Conservation (phyloP, 2,329 filamentous ascomycete genomes). For the Fusarium pilosicola region DNA sequence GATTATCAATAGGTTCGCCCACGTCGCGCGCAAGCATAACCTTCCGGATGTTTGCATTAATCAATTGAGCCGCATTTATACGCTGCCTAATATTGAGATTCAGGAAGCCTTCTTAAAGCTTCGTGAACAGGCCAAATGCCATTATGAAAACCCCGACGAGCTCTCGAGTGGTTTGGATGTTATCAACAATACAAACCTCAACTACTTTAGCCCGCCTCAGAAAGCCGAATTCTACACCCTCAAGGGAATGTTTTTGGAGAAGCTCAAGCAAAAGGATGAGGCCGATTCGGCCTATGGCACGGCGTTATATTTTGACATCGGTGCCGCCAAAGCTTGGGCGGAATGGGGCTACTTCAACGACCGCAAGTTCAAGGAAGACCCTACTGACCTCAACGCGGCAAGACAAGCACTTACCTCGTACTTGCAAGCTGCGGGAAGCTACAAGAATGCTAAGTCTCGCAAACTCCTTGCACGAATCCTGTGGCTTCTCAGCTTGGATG, state of each 20-base stretch:
- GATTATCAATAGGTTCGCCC: conserved; percentile 99
- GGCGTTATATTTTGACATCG: conserved; percentile 94
- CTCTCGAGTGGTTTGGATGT: conserved; percentile 94
- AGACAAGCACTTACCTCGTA: conserved; percentile 96
- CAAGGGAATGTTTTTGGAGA: conserved; percentile 99
- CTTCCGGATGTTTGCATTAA: conserved; percentile 97
- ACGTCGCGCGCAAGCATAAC: conserved; percentile 96
- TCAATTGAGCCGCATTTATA: conserved; percentile 97
- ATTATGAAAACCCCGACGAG: conserved; percentile 95
- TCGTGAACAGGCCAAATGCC: conserved; percentile 97
- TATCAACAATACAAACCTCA: conserved; percentile 99
- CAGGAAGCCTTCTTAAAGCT: conserved; percentile 98
- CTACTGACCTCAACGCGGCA: conserved; percentile 81
- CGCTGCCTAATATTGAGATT: conserved; percentile 98
- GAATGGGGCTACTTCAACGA: conserved; percentile 99
- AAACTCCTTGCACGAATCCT: conserved; percentile 93
- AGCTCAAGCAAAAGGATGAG: conserved; percentile 88
- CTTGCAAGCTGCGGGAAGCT: conserved; percentile 92
- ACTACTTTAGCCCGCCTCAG: conserved; percentile 95
- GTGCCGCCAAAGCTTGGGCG: conserved; percentile 96
- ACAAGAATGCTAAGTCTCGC: conserved; percentile 95
- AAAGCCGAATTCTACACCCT: conserved; percentile 99
- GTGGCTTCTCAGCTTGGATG: conserved; percentile 94
- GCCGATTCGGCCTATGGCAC: conserved; percentile 95
- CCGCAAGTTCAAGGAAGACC: conserved; percentile 92